These are phyloP conservation scores for Trichoderma cornu-damae DNA, from an alignment of 2,329 filamentous ascomycete species.

Conservation along the genomic window DNA sequence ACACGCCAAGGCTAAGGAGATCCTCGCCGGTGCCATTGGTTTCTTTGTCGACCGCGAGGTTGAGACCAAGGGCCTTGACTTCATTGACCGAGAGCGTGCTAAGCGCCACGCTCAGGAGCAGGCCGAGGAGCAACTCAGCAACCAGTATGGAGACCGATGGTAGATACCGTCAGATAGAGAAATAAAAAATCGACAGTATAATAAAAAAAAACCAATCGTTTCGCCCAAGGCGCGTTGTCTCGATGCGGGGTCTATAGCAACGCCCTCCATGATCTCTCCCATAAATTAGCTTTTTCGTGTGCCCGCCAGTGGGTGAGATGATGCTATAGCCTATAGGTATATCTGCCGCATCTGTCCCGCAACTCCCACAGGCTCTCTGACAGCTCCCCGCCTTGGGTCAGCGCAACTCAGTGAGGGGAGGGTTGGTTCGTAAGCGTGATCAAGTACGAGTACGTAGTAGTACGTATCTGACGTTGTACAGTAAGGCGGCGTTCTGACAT, in stretches of 20 bases:
- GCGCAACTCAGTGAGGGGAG: neutral
- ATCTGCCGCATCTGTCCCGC: slow-evolving; percentile 11
- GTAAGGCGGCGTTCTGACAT: neutral
- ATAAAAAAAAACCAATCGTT: slow-evolving; percentile 7
- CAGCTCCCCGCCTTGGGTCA: neutral
- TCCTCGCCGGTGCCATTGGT: slow-evolving; percentile 28
- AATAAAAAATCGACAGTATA: slow-evolving; percentile 7
- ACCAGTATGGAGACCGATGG: slow-evolving; percentile 19
- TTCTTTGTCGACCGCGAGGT: slow-evolving; percentile 32
- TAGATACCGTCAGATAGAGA: slow-evolving; percentile 16
- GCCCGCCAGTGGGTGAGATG: neutral
- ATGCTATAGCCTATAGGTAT: no score
- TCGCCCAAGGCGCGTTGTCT: neutral
- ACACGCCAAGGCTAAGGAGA: slow-evolving; percentile 30
- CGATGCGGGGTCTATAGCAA: slow-evolving; percentile 6
- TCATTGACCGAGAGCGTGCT: slow-evolving; percentile 27
- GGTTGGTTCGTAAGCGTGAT: slow-evolving; percentile 8
- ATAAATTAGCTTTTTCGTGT: neutral
- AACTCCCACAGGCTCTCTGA: neutral
- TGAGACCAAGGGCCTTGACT: slow-evolving; percentile 30
- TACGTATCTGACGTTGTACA: neutral
- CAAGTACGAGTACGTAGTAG: neutral
- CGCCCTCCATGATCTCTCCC: slow-evolving; percentile 9
- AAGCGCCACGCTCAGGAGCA: slow-evolving; percentile 29
- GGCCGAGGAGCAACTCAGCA: slow-evolving; percentile 24